Percentiles rank a stretch among this genome's conserved stretches.
Evolutionary conservation across 2,329 filamentous ascomycete species (phyloP).

Genomic region (Pseudocercospora vitis): DNA sequence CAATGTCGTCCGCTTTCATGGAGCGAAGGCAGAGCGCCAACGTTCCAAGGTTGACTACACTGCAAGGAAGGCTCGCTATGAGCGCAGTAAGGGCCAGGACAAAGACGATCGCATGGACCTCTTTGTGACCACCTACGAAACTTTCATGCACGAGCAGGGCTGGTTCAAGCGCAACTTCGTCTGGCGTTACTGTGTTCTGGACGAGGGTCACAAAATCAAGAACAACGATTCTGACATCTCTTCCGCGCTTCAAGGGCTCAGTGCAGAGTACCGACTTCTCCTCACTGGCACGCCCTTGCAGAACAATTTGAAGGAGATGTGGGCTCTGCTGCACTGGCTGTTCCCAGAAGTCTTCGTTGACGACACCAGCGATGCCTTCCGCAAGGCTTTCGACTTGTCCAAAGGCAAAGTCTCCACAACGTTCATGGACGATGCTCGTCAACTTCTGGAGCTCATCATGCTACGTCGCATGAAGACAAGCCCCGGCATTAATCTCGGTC

Average conservation of each 20-base stretch:
- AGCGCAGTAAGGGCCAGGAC: constrained; percentile 6
- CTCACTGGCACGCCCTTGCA: constrained; percentile 59
- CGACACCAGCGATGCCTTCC: constrained; percentile 54
- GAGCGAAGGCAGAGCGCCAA: constrained; percentile 45
- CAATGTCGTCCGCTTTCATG: constrained; percentile 52
- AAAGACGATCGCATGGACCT: constrained; percentile 47
- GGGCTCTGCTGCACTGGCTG: constrained; percentile 59
- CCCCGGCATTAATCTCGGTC: constrained; percentile 53
- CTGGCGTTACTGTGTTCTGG: constrained; percentile 55
- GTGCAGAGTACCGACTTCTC: constrained; percentile 52
- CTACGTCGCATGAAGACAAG: constrained; percentile 59
- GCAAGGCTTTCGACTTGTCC: constrained; percentile 57
- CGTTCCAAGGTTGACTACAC: constrained; percentile 43
- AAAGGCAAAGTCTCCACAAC: constrained; percentile 54
- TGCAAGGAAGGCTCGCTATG: constrained; percentile 16
- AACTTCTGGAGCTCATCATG: constrained; percentile 59
- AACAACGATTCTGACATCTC: constrained; percentile 50
- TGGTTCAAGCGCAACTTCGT: constrained; percentile 55
- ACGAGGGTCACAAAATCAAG: constrained; percentile 56
- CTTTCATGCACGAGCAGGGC: constrained; percentile 45
- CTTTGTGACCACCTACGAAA: constrained; percentile 54
- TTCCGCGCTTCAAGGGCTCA: constrained; percentile 44
- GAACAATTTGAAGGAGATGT: constrained; percentile 59
- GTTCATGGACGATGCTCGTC: constrained; percentile 55
- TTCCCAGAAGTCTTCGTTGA: constrained; percentile 58